Evolutionary conservation across 1,284 basidiomycete genomes (phyloP).

Genomic region (Trichosporon inkin): DNA sequence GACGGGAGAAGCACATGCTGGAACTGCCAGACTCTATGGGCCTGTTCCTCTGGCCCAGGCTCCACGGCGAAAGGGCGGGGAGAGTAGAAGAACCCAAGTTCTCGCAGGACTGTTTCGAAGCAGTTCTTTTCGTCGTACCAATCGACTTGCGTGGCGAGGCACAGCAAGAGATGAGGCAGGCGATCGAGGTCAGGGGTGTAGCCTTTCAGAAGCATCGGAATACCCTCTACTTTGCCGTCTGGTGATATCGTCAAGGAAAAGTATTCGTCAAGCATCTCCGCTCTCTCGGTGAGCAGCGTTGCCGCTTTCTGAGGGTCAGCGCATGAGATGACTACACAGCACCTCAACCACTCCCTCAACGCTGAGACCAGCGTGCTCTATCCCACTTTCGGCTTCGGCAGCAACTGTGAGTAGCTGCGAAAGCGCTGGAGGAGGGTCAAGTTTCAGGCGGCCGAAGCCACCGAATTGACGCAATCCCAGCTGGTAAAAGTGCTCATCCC

Average conservation of each 20-base stretch:
- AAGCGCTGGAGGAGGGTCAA: constrained; percentile 77
- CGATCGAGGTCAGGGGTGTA: constrained; percentile 83
- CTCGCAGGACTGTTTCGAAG: constrained; percentile 77
- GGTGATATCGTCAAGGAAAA: constrained; percentile 71
- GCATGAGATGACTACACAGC: too few species aligned
- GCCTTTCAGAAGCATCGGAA: constrained; percentile 77
- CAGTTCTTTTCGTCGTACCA: constrained; percentile 83
- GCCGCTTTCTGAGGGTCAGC: constrained; percentile 16
- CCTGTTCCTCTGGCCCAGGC: constrained; percentile 25
- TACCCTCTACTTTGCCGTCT: constrained; percentile 62
- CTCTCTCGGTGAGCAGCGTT: constrained; percentile 51
- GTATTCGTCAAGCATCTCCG: constrained; percentile 89
- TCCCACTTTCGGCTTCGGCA: constrained; percentile 62
- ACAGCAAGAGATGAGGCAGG: constrained; percentile 77
- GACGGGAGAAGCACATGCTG: constrained; percentile 82
- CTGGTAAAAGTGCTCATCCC: constrained; percentile 94
- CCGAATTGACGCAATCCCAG: constrained; percentile 89
- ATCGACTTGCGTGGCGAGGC: constrained; percentile 78
- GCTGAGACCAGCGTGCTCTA: constrained; percentile 40
- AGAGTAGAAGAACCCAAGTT: constrained; percentile 85
- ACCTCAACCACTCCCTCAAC: constrained; percentile 65
- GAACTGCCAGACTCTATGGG: constrained; percentile 71
- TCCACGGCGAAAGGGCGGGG: constrained; percentile 54
- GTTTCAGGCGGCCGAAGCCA: constrained; percentile 65
- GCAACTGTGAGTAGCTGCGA: constrained; percentile 70